Evolutionary conservation across 129 eudicot species (phyloP), one percentile per base, ranked within the genome.

Genomic region (Pseudognaphalium luteoalbum): DNA sequence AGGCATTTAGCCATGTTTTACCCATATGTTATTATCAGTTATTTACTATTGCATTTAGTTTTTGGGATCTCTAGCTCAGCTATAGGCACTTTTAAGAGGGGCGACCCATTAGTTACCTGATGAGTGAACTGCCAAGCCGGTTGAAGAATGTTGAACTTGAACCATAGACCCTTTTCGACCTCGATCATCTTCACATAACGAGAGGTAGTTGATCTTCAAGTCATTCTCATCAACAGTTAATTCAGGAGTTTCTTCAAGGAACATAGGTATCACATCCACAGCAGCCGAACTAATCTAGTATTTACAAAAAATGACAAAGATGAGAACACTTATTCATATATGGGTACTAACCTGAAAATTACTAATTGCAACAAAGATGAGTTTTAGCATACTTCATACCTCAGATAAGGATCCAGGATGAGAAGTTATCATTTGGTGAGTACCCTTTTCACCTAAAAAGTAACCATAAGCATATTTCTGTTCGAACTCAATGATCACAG

Each of bases 201-300:
- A 66, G 8, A 69, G 44, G 72, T 60, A 85, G 25, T 85, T 80
- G 58, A 91, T 73, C 60, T 67, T 68, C 54, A 93, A 70, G 68
- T 93, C 96, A 73, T 83, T 81, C 10, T 93, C 97, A 29, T 82
- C 85, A 32, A 93, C 74, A 60, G 59, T 28, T 32, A 91, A 56
- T 42, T 84, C 93, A n/a, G 88, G 86, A 67, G 84, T 73, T 69
- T 78, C 82, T 69, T 93, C 91, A 68, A 90, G 92, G 65, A 93
- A 93, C 7, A 93, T 83, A 82, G 98, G 98, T 76, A 93, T 85
- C 59, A 93, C 91, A 81, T 91, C 91, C 67, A 93, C 93, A 72
- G 84, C 85, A 73, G 97, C 98, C 68, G 79, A 76, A 73, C 83
- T 81, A 72, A 80, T 91, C 94, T 91, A 72, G 11, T 4, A 58